A percentile compares a stretch with the other conserved stretches of the same genome.
phyloP scores from a whole-genome alignment of 148 eudicot species.

The Rhododendron mucronatum region DNA sequence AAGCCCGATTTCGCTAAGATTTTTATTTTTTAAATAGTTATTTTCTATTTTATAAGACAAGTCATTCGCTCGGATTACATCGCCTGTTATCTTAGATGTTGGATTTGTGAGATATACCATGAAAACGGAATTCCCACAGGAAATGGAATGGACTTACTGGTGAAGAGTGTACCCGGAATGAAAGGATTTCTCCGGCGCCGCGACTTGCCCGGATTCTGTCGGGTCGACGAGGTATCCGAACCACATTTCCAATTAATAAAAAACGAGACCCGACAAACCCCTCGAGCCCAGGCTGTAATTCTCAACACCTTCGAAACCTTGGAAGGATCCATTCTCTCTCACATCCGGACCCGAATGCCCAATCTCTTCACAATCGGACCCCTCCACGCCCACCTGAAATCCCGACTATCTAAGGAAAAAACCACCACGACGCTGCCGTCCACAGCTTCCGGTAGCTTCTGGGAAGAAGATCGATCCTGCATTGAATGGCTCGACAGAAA shows the following conservation, averaged over 20 bases:
- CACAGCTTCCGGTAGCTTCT: not conserved
- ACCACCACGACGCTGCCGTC: not conserved
- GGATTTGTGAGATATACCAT: too few species aligned
- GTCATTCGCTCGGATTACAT: too few species aligned
- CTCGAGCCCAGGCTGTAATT: constrained; percentile 12
- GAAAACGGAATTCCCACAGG: constrained; percentile 16
- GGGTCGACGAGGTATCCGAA: not conserved
- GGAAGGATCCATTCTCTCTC: constrained; percentile 10
- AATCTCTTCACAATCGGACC: constrained; percentile 19
- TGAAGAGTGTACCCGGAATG: constrained; percentile 8
- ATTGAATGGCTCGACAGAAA: constrained; percentile 12
- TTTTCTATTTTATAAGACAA: too few species aligned
- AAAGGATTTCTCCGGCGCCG: constrained; percentile 21
- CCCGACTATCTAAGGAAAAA: not conserved
- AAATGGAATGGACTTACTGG: not conserved
- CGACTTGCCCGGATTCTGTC: constrained; percentile 11
- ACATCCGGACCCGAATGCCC: constrained; percentile 10
- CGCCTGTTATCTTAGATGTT: too few species aligned
- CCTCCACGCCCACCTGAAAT: not conserved
- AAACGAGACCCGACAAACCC: not conserved
- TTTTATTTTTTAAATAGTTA: too few species aligned
- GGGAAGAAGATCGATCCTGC: constrained; percentile 17
- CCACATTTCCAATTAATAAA: not conserved
- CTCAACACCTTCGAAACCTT: constrained; percentile 25
- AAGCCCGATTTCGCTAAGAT: too few species aligned